Base-by-base conservation (phyloP, 768 basidiomycete genomes). In the Pulveroboletus sp. region DNA sequence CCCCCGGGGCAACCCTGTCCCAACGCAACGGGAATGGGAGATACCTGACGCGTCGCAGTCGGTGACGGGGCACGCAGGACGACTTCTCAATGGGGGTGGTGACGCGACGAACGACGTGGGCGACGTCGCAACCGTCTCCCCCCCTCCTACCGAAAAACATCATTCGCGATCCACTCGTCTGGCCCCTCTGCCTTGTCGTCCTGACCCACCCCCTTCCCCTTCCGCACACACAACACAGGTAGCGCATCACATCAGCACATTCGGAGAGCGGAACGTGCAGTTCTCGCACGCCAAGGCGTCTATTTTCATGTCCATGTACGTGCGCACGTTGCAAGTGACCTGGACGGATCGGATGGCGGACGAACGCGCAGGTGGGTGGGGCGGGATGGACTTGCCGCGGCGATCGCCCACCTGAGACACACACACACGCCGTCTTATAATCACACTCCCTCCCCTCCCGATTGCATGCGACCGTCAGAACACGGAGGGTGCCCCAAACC, bases 1-100 rank as follows among this genome's bases (percentile, higher is more conserved):
- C 49, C 31, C 50, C 47, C 41, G 39, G 46, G 62, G 62, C 15
- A 64, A 24, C 14, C 50, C 14, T 39, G 55, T 28, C 46, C 61
- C 61, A 21, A 28, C 7, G 9, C 30, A 38, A 3, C 35, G 61
- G 61, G 44, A 31, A 46, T 24, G 33, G 26, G 21, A 14, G 10
- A 35, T 46, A 17, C 41, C 47, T 21, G 2, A 21, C 21, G 2
- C 39, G 31, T 46, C 32, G 44, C 46, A 39, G 24, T 21, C 21
- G 21, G 21, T 21, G 21, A 21, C 21, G 2, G 21, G 21, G 21
- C 21, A 21, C 21, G 15, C 32, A 38, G 17, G n/a, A 24, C 24
- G 35, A 36, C 50, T 58, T 61, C 53, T 49, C 45, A 39, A 14
- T 47, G 17, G 37, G 30, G 21, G 10, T 7, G 11, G n/a, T 60